Evolutionary conservation across 2,329 filamentous ascomycete genomes (phyloP).

Genomic region (Aspergillus ustus): DNA sequence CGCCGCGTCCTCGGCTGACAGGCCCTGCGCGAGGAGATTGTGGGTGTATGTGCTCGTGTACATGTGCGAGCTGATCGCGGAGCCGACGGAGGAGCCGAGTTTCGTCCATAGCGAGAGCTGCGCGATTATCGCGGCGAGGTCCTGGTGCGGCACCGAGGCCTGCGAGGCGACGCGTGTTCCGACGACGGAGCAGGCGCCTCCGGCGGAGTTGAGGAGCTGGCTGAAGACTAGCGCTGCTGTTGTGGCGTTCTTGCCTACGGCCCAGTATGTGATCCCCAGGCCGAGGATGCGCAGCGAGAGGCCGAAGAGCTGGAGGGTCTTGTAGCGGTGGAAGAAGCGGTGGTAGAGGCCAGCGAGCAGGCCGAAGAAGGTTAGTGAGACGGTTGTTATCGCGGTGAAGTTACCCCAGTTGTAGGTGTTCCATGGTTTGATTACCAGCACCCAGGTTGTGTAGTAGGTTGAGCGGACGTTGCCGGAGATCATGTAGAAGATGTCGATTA

Average conservation of each 20-base stretch:
- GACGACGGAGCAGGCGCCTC: constrained; percentile 46
- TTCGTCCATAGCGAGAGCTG: constrained; percentile 46
- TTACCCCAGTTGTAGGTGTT: neutral
- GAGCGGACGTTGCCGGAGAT: constrained; percentile 6
- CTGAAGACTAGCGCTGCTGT: constrained; percentile 37
- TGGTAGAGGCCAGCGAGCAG: neutral
- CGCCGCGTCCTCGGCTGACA: neutral
- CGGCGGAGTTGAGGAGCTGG: constrained; percentile 44
- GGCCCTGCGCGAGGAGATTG: neutral
- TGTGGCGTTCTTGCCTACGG: constrained; percentile 37
- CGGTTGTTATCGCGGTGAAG: neutral
- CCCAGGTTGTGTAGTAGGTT: constrained; percentile 18
- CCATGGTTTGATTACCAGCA: constrained; percentile 35
- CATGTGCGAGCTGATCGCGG: constrained; percentile 44
- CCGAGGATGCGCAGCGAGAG: neutral
- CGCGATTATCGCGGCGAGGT: constrained; percentile 46
- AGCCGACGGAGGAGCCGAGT: constrained; percentile 45
- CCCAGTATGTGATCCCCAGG: neutral
- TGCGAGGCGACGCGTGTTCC: constrained; percentile 48
- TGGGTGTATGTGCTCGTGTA: constrained; percentile 33
- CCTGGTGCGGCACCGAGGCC: constrained; percentile 50
- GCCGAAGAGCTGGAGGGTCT: neutral
- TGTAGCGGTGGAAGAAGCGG: neutral
- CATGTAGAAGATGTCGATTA: constrained; percentile 16
- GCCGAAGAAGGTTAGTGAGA: neutral